Conservation (phyloP, 75 land plant species). For the Isoetes taiwanensis region DNA sequence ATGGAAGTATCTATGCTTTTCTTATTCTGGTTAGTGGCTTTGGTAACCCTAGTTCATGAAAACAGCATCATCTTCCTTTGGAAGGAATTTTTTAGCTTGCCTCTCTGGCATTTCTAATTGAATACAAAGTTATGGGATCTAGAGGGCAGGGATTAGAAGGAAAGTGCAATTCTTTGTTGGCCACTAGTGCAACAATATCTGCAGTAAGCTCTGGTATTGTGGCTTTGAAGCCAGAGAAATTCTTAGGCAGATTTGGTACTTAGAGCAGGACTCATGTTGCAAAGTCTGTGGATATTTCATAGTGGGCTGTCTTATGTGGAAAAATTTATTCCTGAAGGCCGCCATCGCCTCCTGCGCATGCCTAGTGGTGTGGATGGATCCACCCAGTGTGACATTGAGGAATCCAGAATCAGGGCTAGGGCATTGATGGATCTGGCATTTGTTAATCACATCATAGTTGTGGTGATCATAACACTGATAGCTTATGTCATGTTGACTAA, state of each 20-base stretch:
- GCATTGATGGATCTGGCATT: constrained; percentile 43
- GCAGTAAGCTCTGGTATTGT: constrained; percentile 13
- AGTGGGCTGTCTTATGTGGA: constrained; percentile 40
- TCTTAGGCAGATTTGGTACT: constrained; percentile 42
- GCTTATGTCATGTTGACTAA: constrained; percentile 21
- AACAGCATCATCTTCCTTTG: no score
- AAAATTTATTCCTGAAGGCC: constrained; percentile 36
- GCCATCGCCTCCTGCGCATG: constrained; percentile 20
- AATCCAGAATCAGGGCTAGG: constrained; percentile 31
- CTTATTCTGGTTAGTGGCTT: constrained; percentile 18
- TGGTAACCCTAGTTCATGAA: no score
- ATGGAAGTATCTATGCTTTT: no score
- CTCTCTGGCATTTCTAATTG: no score
- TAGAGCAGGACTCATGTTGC: constrained; percentile 33
- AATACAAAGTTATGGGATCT: no score
- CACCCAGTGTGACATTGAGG: constrained; percentile 38
- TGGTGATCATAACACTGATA: constrained; percentile 19
- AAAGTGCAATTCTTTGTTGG: no score
- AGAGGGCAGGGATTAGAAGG: no score
- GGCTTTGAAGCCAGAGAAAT: constrained; percentile 26
- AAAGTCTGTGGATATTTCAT: constrained; percentile 57
- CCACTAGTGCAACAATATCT: no score
- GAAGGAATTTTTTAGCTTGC: no score
- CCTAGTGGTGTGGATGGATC: constrained; percentile 16
- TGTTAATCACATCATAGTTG: constrained; percentile 29